A percentile compares a stretch with the other conserved stretches of the same genome.
These are phyloP conservation scores for Syzygium syzygioides DNA, from an alignment of 441 rosid species.

Conservation along the genomic window DNA sequence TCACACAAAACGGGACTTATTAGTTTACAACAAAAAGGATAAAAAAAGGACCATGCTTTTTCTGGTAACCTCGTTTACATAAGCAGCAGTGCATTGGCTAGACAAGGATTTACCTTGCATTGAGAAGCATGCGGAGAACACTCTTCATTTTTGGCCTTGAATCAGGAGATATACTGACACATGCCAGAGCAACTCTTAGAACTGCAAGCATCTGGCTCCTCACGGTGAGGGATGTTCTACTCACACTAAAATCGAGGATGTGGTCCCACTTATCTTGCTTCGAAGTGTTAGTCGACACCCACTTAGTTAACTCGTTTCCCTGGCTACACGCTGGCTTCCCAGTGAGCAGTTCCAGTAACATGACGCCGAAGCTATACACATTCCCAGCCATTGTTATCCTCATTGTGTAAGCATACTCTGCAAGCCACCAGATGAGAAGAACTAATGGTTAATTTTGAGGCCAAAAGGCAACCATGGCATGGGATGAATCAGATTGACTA, in stretches of 20 bases:
- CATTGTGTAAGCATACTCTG: constrained; percentile 97
- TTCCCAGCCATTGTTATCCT: constrained; percentile 82
- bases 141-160: constrained; percentile 81
- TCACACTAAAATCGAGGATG: constrained; percentile 59
- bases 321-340: constrained; percentile 70
- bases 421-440: constrained; percentile 1
- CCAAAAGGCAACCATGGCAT: background rate
- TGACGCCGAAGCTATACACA: constrained; percentile 74
- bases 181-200: constrained; percentile 61
- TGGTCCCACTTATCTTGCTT: constrained; percentile 43
- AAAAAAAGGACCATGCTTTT: background rate
- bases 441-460: background rate
- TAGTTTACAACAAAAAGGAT: background rate
- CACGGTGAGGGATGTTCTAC: constrained; percentile 43
- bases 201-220: constrained; percentile 76
- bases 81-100: background rate
- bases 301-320: constrained; percentile 73
- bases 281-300: constrained; percentile 43
- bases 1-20: background rate
- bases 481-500: background rate
- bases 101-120: constrained; percentile 28
- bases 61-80: background rate
- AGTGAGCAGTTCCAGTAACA: constrained; percentile 74
- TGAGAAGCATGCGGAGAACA: constrained; percentile 58
- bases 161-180: constrained; percentile 58